These are phyloP conservation scores for Rhizopus delemar DNA, from an alignment of 371 early-diverging fungal genomes.

Conservation along the genomic window DNA sequence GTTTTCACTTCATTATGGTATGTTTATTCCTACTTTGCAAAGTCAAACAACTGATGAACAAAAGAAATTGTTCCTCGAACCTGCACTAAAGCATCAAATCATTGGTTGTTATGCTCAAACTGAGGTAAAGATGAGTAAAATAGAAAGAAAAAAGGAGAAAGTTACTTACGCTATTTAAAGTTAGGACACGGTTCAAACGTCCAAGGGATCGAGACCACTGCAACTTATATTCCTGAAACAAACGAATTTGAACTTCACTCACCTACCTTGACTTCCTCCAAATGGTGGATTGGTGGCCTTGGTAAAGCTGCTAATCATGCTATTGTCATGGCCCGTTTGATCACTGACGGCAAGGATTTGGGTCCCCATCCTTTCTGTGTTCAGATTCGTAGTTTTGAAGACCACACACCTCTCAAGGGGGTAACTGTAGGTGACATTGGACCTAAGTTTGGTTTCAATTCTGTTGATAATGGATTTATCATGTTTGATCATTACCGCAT, in stretches of 20 bases:
- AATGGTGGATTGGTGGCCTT: slow-evolving; percentile 91
- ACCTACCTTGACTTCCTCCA: slow-evolving; percentile 75
- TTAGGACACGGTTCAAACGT: slow-evolving; percentile 82
- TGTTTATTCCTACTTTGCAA: slow-evolving; percentile 81
- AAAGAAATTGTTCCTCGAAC: slow-evolving; percentile 69
- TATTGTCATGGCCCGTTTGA: slow-evolving; percentile 83
- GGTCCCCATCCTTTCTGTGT: slow-evolving; percentile 89
- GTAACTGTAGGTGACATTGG: slow-evolving; percentile 90
- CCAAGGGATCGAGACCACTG: slow-evolving; percentile 85
- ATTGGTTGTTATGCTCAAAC: slow-evolving; percentile 89
- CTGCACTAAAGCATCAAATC: slow-evolving; percentile 72
- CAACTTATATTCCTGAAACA: slow-evolving; percentile 78
- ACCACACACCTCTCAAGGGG: slow-evolving; percentile 76
- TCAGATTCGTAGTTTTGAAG: slow-evolving; percentile 75
- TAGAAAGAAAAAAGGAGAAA: too few species aligned
- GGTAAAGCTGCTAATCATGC: slow-evolving; percentile 76
- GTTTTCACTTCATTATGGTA: slow-evolving; percentile 58
- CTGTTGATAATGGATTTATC: slow-evolving; percentile 86
- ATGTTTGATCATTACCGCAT: slow-evolving; percentile 76
- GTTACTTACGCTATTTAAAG: slow-evolving; percentile 15
- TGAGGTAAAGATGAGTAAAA: slow-evolving; percentile 40
- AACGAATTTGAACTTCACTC: slow-evolving; percentile 86
- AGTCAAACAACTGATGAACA: slow-evolving; percentile 81
- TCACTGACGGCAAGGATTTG: slow-evolving; percentile 75
- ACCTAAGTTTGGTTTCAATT: slow-evolving; percentile 82